Evolutionary conservation across 31 red algal genomes (phyloP).

Genomic region (Porphyra umbilicalis): DNA sequence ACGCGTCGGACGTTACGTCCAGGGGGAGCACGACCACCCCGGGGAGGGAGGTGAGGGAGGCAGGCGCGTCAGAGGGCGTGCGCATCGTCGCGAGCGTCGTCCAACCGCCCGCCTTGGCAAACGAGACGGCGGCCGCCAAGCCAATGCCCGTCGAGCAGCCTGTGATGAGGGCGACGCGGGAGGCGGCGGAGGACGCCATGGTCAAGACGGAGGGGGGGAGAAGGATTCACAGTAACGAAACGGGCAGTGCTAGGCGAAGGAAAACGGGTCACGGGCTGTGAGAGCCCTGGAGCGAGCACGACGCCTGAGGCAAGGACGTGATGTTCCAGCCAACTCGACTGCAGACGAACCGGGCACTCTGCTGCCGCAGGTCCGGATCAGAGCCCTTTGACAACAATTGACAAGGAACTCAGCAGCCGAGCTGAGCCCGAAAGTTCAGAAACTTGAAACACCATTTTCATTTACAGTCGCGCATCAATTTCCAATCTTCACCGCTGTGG

Average conservation of each 20-base stretch:
- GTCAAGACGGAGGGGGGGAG: slow-evolving; percentile 3
- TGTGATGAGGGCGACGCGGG: slow-evolving; percentile 32
- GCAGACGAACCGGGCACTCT: slow-evolving; percentile 20
- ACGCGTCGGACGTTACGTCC: slow-evolving; percentile 30
- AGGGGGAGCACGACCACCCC: slow-evolving; percentile 10
- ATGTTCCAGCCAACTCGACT: slow-evolving; percentile 9
- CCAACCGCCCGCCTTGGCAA: slow-evolving; percentile 3
- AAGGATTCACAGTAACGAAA: too few species aligned
- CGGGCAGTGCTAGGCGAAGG: background rate
- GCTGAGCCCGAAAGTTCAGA: too few species aligned
- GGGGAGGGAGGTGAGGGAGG: background rate
- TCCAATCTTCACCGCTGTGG: too few species aligned
- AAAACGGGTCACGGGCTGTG: slow-evolving; percentile 9
- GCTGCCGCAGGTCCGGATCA: too few species aligned
- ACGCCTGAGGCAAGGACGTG: slow-evolving; percentile 13
- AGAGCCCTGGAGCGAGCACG: background rate
- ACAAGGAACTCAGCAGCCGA: too few species aligned
- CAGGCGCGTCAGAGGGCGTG: background rate
- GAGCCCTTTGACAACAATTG: too few species aligned
- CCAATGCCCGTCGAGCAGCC: slow-evolving; percentile 41
- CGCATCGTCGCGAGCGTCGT: slow-evolving; percentile 30
- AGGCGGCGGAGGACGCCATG: slow-evolving; percentile 19
- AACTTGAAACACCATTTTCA: too few species aligned
- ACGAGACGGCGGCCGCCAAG: background rate
- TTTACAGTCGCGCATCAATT: too few species aligned